These are phyloP conservation scores for Nitzschia sp. DNA, from an alignment of 108 stramenopile species.

Conservation along the genomic window DNA sequence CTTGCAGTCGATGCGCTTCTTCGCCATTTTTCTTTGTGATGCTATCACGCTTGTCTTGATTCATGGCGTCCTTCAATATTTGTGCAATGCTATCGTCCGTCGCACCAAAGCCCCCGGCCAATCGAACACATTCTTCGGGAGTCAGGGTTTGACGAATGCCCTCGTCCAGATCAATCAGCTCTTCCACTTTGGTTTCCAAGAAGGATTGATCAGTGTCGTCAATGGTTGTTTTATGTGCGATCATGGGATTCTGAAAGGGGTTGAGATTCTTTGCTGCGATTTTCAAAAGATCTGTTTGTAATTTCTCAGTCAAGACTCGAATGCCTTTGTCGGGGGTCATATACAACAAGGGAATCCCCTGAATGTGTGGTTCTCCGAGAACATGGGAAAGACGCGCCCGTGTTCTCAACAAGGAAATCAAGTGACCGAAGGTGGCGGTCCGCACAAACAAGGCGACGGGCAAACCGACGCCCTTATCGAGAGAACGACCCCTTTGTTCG, in stretches of 20 bases:
- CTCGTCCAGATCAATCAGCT: constrained; percentile 79
- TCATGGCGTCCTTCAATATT: constrained; percentile 75
- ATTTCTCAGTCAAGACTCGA: constrained; percentile 67
- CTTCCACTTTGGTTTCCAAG: constrained; percentile 82
- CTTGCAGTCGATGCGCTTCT: constrained; percentile 69
- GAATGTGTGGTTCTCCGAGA: constrained; percentile 53
- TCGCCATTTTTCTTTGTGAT: constrained; percentile 20
- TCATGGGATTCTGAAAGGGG: constrained; percentile 79
- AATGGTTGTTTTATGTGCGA: constrained; percentile 74
- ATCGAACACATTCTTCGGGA: constrained; percentile 50
- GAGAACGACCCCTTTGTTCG: constrained; percentile 52
- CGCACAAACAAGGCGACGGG: constrained; percentile 87
- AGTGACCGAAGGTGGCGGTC: constrained; percentile 66
- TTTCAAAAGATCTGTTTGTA: constrained; percentile 72
- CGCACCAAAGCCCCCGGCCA: constrained; percentile 87
- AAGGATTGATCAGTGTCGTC: constrained; percentile 59
- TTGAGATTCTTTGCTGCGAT: constrained; percentile 75
- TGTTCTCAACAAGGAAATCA: constrained; percentile 78
- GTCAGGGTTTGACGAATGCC: constrained; percentile 66
- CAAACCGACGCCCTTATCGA: constrained; percentile 78
- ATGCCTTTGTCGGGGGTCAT: constrained; percentile 73
- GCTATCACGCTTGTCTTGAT: constrained; percentile 53
- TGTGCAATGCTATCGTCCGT: constrained; percentile 83
- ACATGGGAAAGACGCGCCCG: constrained; percentile 63
- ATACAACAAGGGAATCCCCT: constrained; percentile 70